These are phyloP conservation scores for Fusarium scirpi DNA, from an alignment of 2,329 filamentous ascomycete species.

Conservation along the genomic window DNA sequence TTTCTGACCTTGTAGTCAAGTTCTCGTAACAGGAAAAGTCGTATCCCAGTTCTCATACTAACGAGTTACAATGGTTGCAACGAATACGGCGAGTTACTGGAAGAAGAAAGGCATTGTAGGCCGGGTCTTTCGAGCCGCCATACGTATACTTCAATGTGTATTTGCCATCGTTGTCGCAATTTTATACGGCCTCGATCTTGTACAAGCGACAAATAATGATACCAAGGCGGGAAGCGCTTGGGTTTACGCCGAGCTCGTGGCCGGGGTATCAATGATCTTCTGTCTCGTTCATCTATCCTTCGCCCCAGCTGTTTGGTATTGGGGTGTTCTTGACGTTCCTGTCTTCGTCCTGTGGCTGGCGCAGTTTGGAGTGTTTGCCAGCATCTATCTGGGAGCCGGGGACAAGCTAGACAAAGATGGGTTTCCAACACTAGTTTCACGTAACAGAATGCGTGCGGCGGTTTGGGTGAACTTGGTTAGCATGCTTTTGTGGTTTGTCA, in stretches of 20 bases:
- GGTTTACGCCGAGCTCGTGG: conserved; percentile 11
- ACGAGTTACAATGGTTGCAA: not conserved
- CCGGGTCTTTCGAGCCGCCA: not conserved
- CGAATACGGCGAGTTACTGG: not conserved
- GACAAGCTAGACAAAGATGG: not conserved
- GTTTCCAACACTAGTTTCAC: not conserved
- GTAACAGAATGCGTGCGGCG: conserved; percentile 3
- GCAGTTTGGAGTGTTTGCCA: conserved; percentile 5
- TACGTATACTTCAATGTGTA: conserved; percentile 7
- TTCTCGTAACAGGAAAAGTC: no score
- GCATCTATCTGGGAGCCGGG: not conserved
- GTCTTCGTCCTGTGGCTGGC: conserved; percentile 4
- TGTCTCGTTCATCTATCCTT: conserved; percentile 12
- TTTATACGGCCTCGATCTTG: conserved; percentile 10
- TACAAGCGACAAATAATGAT: not conserved
- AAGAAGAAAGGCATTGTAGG: not conserved
- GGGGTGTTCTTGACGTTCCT: not conserved
- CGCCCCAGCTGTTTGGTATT: not conserved
- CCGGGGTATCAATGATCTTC: conserved; percentile 6
- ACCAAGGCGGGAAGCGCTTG: not conserved
- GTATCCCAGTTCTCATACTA: no score
- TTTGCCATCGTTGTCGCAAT: conserved; percentile 7
- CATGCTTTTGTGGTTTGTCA: conserved; percentile 8
- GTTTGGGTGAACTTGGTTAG: conserved; percentile 11
- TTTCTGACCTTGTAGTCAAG: no score